Percentiles rank a stretch among this genome's conserved stretches.
Conservation (phyloP, 805 yeast species). For the Yarrowia deformans region DNA sequence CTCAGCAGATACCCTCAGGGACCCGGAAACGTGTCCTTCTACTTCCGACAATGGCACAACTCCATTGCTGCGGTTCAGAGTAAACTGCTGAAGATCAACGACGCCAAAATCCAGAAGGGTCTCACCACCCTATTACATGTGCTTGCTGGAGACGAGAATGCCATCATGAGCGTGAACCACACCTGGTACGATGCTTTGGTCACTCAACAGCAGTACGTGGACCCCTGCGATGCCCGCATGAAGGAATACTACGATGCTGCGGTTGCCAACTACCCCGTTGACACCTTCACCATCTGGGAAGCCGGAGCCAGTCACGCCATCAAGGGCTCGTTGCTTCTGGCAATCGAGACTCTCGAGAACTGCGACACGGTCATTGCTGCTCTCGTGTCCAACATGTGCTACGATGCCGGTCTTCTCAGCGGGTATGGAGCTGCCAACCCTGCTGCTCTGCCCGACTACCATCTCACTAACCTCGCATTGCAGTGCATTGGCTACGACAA, state of each 20-base stretch:
- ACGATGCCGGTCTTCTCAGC: constrained; percentile 46
- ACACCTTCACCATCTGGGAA: constrained; percentile 46
- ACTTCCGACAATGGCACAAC: constrained; percentile 47
- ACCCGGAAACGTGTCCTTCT: constrained; percentile 35
- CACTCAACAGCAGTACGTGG: constrained; percentile 47
- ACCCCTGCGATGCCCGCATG: constrained; percentile 47
- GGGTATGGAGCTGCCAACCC: constrained; percentile 42
- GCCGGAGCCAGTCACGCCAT: constrained; percentile 47
- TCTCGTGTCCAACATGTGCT: constrained; percentile 47
- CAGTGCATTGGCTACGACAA: constrained; percentile 31
- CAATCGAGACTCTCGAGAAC: constrained; percentile 43
- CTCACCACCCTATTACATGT: constrained; percentile 45
- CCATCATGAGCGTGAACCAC: constrained; percentile 44
- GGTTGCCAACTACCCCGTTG: constrained; percentile 44
- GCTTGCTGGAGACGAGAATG: constrained; percentile 47
- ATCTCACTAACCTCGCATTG: constrained; percentile 41
- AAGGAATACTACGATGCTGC: constrained; percentile 46
- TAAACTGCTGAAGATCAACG: constrained; percentile 42
- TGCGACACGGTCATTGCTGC: constrained; percentile 49
- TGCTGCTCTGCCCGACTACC: constrained; percentile 19
- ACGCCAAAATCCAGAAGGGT: constrained; percentile 42
- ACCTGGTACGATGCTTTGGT: constrained; percentile 50
- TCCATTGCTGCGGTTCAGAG: constrained; percentile 44
- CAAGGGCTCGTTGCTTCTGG: constrained; percentile 45
- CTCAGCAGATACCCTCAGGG: constrained; percentile 46